Base-by-base conservation (phyloP, 768 basidiomycete species). In the Candolleomyces eurysporus region DNA sequence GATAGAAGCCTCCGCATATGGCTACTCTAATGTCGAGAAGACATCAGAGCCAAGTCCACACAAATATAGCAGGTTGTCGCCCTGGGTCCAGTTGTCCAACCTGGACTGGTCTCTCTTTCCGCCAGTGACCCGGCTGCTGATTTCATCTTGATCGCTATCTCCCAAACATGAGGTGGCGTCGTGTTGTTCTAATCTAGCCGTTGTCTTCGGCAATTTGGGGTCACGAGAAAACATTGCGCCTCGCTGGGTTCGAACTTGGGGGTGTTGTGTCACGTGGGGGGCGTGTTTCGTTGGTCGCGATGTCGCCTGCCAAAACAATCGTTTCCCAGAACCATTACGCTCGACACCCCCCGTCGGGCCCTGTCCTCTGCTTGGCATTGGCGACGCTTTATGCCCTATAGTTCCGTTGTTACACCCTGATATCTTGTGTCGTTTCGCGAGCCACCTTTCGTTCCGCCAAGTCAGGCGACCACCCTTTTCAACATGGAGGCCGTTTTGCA, bases 261-360 rank as follows among this genome's bases (percentile, higher is more conserved):
- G 55, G 57, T 17, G 45, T 21, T 46, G 36, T 21, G 54, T 71
- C 68, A 72, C 70, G 71, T 72, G 71, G 2, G 48, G 3, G 48
- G 58, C 68, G 67, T 71, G 69, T 69, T 71, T 69, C 64, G 63
- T 69, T 67, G 59, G 65, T 69, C 67, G 67, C 68, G 68, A 63
- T 49, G 57, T 54, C 17, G 31, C 6, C 30, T 40, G 52, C 52
- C 30, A n/a, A 39, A 40, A 55, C 53, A 55, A 42, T 55, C 53
- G 53, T 56, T 39, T 42, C 40, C 54, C 39, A 42, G 45, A 56
- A 54, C 52, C 52, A 54, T 40, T 30, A 39, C 26, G 5, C 31
- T 19, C 50, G 50, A 26, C 19, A 36, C 32, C 52, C 11, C 13
- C 32, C 39, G 30, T 4, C 8, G 32, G 9, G 26, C 26, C 26